Conservation (phyloP, 345 rosid species). For the Carallia pectinifolia region DNA sequence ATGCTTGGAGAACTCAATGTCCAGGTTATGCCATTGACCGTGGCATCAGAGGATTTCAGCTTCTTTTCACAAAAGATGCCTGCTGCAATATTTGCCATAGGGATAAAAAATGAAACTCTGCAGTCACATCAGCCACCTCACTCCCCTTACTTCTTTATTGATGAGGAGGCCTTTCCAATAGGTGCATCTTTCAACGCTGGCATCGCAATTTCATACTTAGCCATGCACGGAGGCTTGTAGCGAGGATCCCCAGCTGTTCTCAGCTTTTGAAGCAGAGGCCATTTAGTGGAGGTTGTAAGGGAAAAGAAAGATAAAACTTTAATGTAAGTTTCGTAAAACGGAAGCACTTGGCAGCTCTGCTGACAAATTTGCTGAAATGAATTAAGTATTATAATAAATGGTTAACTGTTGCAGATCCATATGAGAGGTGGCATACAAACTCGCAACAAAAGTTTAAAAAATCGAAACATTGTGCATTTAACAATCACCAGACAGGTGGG, state of each 20-base stretch:
- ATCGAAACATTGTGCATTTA: too few species aligned
- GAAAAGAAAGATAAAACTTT: neutral
- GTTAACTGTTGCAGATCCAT: too few species aligned
- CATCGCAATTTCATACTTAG: constrained; percentile 57
- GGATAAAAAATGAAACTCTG: constrained; percentile 51
- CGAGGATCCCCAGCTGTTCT: neutral
- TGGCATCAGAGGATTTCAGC: constrained; percentile 77
- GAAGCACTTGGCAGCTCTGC: neutral
- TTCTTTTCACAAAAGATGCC: constrained; percentile 59
- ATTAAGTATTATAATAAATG: too few species aligned
- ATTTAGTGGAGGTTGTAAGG: neutral
- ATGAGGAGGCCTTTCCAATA: constrained; percentile 58
- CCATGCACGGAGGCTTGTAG: constrained; percentile 16
- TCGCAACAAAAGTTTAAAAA: too few species aligned
- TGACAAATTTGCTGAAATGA: too few species aligned
- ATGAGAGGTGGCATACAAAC: too few species aligned
- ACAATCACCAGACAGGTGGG: too few species aligned
- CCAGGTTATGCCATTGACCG: constrained; percentile 48
- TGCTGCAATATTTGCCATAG: constrained; percentile 52
- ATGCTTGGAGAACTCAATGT: constrained; percentile 57
- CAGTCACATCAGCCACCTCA: constrained; percentile 52
- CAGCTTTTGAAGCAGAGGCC: neutral
- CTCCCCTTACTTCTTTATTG: constrained; percentile 56
- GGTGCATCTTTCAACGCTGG: constrained; percentile 73
- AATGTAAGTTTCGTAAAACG: neutral